Evolutionary conservation across 306 rosid genomes (phyloP).

Genomic region (Rosa persica): DNA sequence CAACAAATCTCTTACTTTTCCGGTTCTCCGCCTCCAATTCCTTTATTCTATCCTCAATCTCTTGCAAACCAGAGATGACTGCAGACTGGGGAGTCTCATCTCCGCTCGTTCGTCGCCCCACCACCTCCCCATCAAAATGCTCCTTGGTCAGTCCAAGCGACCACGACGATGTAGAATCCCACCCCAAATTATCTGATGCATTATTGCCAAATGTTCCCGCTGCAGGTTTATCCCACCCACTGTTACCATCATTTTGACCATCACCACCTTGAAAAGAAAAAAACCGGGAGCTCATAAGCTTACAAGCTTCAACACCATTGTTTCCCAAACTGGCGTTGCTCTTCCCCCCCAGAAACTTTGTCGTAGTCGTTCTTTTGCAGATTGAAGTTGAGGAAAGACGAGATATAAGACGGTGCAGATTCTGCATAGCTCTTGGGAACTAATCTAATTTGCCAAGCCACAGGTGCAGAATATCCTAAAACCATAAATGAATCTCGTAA

Average conservation of each 20-base stretch:
- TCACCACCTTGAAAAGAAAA: slow-evolving; percentile 44
- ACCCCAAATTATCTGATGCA: slow-evolving; percentile 32
- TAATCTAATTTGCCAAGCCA: neutral
- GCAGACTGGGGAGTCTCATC: slow-evolving; percentile 20
- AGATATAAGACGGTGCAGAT: slow-evolving; percentile 34
- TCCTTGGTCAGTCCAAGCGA: slow-evolving; percentile 66
- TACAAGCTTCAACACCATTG: slow-evolving; percentile 22
- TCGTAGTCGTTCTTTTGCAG: slow-evolving; percentile 15
- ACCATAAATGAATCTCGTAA: neutral
- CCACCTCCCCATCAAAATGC: slow-evolving; percentile 77
- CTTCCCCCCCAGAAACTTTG: slow-evolving; percentile 33
- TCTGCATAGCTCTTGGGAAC: slow-evolving; percentile 46
- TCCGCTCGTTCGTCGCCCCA: slow-evolving; percentile 23
- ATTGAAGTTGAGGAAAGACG: slow-evolving; percentile 34
- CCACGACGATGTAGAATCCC: slow-evolving; percentile 61
- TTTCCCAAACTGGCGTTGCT: slow-evolving; percentile 14
- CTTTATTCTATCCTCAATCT: slow-evolving; percentile 50
- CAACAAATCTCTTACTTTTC: slow-evolving; percentile 44
- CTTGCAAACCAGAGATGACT: slow-evolving; percentile 43
- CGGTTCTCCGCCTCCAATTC: slow-evolving; percentile 56
- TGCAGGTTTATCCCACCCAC: slow-evolving; percentile 39
- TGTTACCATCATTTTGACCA: slow-evolving; percentile 26
- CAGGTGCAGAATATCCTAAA: neutral
- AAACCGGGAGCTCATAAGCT: slow-evolving; percentile 5
- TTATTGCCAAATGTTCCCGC: slow-evolving; percentile 26